Base-by-base conservation (phyloP, 768 basidiomycete genomes). In the Leccinum truebloodii region DNA sequence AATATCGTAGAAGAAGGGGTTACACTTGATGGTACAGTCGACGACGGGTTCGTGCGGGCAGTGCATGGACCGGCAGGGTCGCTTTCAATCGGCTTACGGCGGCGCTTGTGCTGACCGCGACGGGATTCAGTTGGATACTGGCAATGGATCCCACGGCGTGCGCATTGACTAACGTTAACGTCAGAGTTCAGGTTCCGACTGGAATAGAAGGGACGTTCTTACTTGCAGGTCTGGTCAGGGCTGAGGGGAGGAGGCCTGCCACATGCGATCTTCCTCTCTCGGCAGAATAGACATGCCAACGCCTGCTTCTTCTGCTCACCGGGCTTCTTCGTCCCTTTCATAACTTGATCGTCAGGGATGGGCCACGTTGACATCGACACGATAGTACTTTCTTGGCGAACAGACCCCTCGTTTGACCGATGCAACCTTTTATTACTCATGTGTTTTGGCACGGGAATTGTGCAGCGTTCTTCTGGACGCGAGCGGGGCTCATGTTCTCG, bases 231-330 rank as follows among this genome's bases (percentile, higher is more conserved):
- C 58, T 69, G 71, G 55, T 78, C 76, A 58, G 69, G 65, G 62
- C 62, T 73, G 20, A 74, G 74, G 28, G 76, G 73, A 57, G 73
- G 63, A 16, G 80, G 79, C 16, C 78, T 71, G 32, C 81, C 81
- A 63, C 81, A 82, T 24, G 79, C 79, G 65, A 82, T 82, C 70
- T 82, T 82, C 61, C 81, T 71, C 71, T 80, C 79, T 60, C 81
- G 73, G 62, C 81, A 82, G 71, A 82, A 82, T 55, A 78, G 67
- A 59, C 80, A 82, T 58, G 78, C 79, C 58, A 81, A 72, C 57
- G 76, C 77, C 58, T 81, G 79, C 70, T 80, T 80, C 71, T 78
- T 77, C 69, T 79, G 74, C 35, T 74, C 73, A 22, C 74, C 73
- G 50, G 67, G 63, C 66, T 71, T 75, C 73, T 74, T 75, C 32